Evolutionary conservation across 495 filamentous ascomycete genomes (phyloP).

Genomic region (Podospora pseudocomata): DNA sequence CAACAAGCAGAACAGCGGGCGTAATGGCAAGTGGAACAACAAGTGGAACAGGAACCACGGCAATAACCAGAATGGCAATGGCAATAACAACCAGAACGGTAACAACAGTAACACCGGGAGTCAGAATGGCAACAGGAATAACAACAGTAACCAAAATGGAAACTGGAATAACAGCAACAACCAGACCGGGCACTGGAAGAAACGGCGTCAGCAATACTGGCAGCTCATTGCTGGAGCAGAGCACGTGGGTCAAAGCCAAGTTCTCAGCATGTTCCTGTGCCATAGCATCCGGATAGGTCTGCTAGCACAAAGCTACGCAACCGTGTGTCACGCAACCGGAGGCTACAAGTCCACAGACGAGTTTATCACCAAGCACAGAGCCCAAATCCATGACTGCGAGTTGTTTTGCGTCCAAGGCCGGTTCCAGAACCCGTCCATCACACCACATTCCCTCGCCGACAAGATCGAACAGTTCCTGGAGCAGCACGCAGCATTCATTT

Average conservation of each 20-base stretch:
- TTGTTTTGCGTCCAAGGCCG: background rate
- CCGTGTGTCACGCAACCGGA: background rate
- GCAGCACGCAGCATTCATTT: background rate
- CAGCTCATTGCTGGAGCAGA: background rate
- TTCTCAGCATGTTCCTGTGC: background rate
- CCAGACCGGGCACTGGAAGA: background rate
- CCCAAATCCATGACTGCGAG: background rate
- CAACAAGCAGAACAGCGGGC: background rate
- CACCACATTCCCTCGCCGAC: background rate
- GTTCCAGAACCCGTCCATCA: background rate
- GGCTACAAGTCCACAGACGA: background rate
- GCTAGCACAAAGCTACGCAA: background rate
- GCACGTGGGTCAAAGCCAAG: background rate
- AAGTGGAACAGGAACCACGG: conserved; percentile 8
- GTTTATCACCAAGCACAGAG: background rate
- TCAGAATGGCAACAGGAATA: background rate
- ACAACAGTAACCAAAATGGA: background rate
- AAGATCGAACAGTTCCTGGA: background rate
- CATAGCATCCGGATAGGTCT: background rate
- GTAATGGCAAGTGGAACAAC: background rate
- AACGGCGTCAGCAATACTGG: background rate
- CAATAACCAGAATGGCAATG: conserved; percentile 11
- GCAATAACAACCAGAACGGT: conserved; percentile 1
- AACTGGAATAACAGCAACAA: background rate
- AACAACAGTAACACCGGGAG: conserved; percentile 2